phyloP scores from a whole-genome alignment of 306 rosid species.

The Pterocarpus santalinus region DNA sequence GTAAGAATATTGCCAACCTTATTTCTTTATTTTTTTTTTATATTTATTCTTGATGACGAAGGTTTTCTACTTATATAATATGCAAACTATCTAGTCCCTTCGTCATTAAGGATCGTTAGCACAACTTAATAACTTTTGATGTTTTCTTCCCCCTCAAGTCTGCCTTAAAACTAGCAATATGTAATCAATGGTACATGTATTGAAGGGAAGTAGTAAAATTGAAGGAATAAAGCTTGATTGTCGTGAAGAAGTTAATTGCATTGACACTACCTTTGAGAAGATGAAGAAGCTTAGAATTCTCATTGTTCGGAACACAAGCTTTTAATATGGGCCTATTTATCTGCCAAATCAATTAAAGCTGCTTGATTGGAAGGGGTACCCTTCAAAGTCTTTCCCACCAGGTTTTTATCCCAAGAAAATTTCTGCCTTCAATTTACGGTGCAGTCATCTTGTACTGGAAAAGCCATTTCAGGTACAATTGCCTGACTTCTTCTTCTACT shows the following conservation, averaged over 20 bases:
- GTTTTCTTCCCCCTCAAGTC: background rate
- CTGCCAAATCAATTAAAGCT: background rate
- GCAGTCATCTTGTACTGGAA: background rate
- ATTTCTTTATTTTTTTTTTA: background rate
- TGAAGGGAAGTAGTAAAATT: conserved; percentile 1
- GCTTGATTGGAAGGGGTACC: conserved; percentile 18
- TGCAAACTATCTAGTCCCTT: background rate
- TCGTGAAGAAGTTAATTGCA: background rate
- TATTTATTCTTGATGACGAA: background rate
- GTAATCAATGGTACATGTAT: background rate
- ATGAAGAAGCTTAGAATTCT: conserved; percentile 15
- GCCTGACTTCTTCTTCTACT: background rate
- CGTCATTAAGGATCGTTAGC: background rate
- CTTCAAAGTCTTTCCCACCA: background rate
- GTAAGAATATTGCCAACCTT: background rate
- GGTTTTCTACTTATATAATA: background rate
- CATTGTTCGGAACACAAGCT: background rate
- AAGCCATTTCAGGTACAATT: conserved; percentile 11
- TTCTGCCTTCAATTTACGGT: background rate
- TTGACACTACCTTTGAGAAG: conserved; percentile 1
- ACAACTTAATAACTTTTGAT: background rate
- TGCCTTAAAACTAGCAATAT: background rate
- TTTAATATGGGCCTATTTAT: background rate
- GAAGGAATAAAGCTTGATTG: background rate
- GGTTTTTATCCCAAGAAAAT: background rate